Percentiles rank a stretch among this genome's conserved stretches.
Evolutionary conservation across 139 green algal species (phyloP).

Genomic region (Chlamydomonas asymmetrica): DNA sequence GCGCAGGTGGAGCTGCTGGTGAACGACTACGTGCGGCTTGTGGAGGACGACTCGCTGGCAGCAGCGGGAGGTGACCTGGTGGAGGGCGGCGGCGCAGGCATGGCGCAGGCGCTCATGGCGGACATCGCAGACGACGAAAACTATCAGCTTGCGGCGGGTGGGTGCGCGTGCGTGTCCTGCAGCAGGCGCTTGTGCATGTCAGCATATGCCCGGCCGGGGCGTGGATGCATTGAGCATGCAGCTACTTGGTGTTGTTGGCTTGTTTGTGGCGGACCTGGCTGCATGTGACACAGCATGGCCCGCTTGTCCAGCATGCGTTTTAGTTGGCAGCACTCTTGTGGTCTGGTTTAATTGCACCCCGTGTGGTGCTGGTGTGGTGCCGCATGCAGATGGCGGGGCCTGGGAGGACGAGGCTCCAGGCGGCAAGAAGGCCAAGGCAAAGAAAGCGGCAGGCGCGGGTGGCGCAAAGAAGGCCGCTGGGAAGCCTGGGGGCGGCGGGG

Average conservation of each 20-base stretch:
- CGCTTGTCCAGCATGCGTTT: not conserved
- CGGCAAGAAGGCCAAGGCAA: constrained; percentile 8
- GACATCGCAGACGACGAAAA: constrained; percentile 36
- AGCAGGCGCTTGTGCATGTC: not conserved
- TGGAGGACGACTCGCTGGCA: constrained; percentile 11
- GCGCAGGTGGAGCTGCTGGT: constrained; percentile 49
- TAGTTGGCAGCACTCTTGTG: not conserved
- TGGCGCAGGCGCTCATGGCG: constrained; percentile 11
- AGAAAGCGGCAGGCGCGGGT: not conserved
- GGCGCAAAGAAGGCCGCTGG: not conserved
- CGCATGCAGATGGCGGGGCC: not conserved
- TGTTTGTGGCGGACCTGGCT: too few relatives aligned
- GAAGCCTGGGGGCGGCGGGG: not conserved
- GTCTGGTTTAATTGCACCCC: not conserved
- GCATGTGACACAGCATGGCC: not conserved
- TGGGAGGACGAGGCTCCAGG: not conserved
- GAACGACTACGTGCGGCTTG: constrained; percentile 52
- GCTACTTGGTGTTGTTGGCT: not conserved
- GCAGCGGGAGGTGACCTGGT: not conserved
- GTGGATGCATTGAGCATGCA: not conserved
- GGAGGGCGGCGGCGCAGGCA: not conserved
- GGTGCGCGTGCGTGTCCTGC: not conserved
- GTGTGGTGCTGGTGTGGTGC: not conserved
- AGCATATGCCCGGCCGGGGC: not conserved
- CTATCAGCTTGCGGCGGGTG: constrained; percentile 17